Evolutionary conservation across 2,329 filamentous ascomycete genomes (phyloP).

Genomic region (Exophiala xenobiotica): DNA sequence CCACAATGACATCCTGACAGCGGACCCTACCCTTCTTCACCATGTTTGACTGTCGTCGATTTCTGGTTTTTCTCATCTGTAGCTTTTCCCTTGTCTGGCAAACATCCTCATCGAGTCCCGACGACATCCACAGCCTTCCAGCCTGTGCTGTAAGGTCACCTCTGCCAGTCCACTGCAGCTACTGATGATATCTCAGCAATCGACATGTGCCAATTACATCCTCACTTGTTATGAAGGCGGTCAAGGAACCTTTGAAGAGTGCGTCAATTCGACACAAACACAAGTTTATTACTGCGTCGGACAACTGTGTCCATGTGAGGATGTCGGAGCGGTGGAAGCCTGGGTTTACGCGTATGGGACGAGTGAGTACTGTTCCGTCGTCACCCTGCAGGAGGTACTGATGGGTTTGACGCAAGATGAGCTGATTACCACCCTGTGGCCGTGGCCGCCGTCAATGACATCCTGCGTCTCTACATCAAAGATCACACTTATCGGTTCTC

Average conservation of each 20-base stretch:
- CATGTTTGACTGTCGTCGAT: background rate
- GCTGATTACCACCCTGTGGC: background rate
- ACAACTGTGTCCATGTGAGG: background rate
- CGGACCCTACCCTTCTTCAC: background rate
- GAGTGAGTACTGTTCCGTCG: background rate
- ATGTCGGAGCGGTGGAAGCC: background rate
- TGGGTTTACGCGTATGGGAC: conserved; percentile 4
- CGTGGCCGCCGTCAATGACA: background rate
- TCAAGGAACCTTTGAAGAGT: background rate
- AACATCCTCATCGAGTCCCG: background rate
- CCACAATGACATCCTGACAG: too few relatives aligned
- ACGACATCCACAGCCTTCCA: conserved; percentile 1
- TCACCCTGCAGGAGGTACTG: background rate
- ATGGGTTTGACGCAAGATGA: background rate
- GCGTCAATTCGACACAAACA: background rate
- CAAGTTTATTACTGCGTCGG: background rate
- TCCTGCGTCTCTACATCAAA: background rate
- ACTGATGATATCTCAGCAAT: background rate
- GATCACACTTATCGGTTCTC: background rate
- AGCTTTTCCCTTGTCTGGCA: background rate
- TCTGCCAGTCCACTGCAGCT: background rate
- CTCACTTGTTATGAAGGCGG: background rate
- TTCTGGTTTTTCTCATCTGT: background rate
- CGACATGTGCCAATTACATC: conserved; percentile 1
- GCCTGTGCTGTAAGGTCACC: background rate